A percentile compares a stretch with the other conserved stretches of the same genome.
Conservation (phyloP, 306 rosid genomes). For the Herpetospermum pedunculosum region DNA sequence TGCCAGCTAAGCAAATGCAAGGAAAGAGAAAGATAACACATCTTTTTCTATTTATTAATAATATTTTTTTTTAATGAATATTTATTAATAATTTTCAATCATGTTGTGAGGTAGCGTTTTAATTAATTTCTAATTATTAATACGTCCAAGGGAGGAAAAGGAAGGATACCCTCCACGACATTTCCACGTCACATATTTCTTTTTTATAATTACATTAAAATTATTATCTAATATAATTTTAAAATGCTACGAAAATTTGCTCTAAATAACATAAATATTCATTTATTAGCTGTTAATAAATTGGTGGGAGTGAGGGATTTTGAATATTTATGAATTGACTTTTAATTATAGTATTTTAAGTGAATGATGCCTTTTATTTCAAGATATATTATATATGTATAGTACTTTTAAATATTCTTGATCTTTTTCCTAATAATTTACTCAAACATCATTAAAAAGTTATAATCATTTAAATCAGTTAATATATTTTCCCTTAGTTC, state of each 20-base stretch:
- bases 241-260: not conserved
- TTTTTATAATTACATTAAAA: not conserved
- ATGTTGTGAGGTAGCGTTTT: not conserved
- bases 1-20: not conserved
- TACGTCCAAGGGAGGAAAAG: not conserved
- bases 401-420: not conserved
- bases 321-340: not conserved
- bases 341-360: not conserved
- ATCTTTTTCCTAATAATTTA: too few species aligned
- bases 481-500: not conserved
- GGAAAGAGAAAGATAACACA: not conserved
- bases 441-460: too few species aligned
- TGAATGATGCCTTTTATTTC: not conserved
- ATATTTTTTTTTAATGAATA: too few species aligned
- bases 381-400: not conserved
- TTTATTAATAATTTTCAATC: slow-evolving; percentile 11
- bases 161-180: not conserved
- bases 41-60: slow-evolving; percentile 1
- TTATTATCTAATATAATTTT: not conserved
- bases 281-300: not conserved
- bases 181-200: not conserved
- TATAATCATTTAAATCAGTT: too few species aligned
- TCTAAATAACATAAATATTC: not conserved
- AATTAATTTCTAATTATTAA: slow-evolving; percentile 3
- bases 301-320: not conserved